These are phyloP conservation scores for Talaromyces stipitatus DNA, from an alignment of 495 filamentous ascomycete genomes.

Conservation along the genomic window DNA sequence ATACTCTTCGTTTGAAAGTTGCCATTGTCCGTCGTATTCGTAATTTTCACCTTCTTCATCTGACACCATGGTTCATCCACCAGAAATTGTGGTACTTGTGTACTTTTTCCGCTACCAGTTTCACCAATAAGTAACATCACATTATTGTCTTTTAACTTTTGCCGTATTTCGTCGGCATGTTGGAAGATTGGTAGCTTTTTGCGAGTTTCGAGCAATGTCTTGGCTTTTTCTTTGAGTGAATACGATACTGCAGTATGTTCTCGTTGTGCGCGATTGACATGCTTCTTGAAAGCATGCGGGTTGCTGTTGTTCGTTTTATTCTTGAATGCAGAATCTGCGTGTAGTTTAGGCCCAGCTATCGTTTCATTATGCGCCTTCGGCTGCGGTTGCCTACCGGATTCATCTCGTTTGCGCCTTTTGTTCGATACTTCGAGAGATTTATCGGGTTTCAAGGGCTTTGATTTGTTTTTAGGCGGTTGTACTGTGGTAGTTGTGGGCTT, in stretches of 20 bases:
- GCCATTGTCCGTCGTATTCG: slow-evolving; percentile 28
- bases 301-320: not conserved
- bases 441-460: not conserved
- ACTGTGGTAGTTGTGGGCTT: not conserved
- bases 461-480: not conserved
- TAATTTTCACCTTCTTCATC: slow-evolving; percentile 36
- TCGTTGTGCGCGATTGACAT: not conserved
- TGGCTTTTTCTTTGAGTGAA: slow-evolving; percentile 37
- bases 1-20: slow-evolving; percentile 39
- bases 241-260: not conserved
- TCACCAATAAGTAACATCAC: slow-evolving; percentile 85
- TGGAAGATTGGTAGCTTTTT: slow-evolving; percentile 76
- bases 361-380: slow-evolving; percentile 4
- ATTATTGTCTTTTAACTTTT: slow-evolving; percentile 56
- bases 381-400: not conserved
- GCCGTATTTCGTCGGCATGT: slow-evolving; percentile 60
- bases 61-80: slow-evolving; percentile 73
- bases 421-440: not conserved
- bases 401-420: slow-evolving; percentile 41
- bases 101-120: slow-evolving; percentile 95
- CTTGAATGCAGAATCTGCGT: not conserved
- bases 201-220: slow-evolving; percentile 41
- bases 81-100: slow-evolving; percentile 90
- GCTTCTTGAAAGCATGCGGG: not conserved
- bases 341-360: not conserved